A percentile compares a stretch with the other conserved stretches of the same genome.
Conservation (phyloP, 495 filamentous ascomycete species). For the Pyrenula aspistea region DNA sequence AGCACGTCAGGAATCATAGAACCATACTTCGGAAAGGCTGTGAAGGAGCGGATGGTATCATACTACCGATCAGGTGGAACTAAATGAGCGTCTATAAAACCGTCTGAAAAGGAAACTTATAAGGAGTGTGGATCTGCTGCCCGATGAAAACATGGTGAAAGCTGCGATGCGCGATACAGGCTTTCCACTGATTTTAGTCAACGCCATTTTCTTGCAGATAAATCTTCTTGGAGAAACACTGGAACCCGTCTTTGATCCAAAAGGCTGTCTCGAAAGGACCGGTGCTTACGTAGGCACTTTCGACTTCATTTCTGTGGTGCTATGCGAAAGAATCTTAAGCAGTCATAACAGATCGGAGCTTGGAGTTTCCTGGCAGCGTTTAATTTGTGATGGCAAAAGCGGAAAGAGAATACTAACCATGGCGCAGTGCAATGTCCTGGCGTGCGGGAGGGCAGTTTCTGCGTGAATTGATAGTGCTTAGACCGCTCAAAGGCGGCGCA, state of each 20-base stretch:
- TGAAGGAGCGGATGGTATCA: neutral
- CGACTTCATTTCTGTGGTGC: neutral
- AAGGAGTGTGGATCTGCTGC: too few relatives aligned
- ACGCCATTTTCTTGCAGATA: neutral
- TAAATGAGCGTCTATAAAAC: neutral
- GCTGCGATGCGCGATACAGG: too few relatives aligned
- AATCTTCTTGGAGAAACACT: neutral
- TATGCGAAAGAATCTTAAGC: neutral
- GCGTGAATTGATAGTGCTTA: conserved; percentile 13
- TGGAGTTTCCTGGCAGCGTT: neutral
- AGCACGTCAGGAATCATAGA: too few relatives aligned
- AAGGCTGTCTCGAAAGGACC: neutral
- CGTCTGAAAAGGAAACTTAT: too few relatives aligned
- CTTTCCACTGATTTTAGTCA: neutral
- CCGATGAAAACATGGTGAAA: too few relatives aligned
- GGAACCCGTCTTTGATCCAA: neutral
- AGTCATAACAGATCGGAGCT: neutral
- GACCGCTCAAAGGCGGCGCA: neutral
- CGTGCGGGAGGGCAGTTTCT: conserved; percentile 19
- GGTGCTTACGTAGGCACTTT: neutral
- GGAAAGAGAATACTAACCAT: conserved; percentile 1
- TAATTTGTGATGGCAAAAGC: neutral
- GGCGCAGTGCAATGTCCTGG: conserved; percentile 29
- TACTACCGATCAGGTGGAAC: neutral
- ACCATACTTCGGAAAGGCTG: neutral